Percentiles rank a stretch among this genome's conserved stretches.
phyloP scores from a whole-genome alignment of 2,329 filamentous ascomycete genomes.

The Lachnellula arida region DNA sequence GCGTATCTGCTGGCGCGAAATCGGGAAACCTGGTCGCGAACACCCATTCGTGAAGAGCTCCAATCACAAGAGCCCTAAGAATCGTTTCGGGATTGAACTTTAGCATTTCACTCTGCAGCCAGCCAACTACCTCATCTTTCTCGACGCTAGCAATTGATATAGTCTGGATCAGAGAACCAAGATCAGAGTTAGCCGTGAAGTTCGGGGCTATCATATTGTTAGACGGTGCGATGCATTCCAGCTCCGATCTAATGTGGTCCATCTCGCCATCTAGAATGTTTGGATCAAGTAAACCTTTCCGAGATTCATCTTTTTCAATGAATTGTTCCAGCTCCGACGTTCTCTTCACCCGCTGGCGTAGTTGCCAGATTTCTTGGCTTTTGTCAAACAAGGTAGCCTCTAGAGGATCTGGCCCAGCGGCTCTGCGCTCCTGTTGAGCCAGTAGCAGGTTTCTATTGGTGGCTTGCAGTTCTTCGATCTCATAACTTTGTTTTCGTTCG shows the following conservation, averaged over 20 bases:
- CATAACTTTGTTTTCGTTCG: background rate
- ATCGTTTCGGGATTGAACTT: background rate
- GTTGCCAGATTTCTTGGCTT: constrained; percentile 1
- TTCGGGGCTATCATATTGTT: background rate
- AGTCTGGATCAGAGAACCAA: background rate
- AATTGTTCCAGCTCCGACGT: background rate
- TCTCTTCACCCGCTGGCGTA: background rate
- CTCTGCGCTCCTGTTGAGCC: background rate
- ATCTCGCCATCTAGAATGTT: background rate
- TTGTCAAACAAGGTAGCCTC: background rate
- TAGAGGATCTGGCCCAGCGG: background rate
- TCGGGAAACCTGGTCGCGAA: constrained; percentile 12
- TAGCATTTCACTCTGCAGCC: background rate
- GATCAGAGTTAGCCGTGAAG: background rate
- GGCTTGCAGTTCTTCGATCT: background rate
- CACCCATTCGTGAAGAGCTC: constrained; percentile 13
- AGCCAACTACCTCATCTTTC: background rate
- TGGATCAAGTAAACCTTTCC: background rate
- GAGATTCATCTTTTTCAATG: background rate
- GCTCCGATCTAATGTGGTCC: background rate
- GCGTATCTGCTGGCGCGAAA: background rate
- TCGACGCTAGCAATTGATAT: background rate
- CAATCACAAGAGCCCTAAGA: constrained; percentile 2
- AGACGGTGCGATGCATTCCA: background rate
- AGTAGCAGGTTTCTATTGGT: background rate